Evolutionary conservation across 2,329 filamentous ascomycete genomes (phyloP).

Genomic region (Sporothrix brasiliensis): DNA sequence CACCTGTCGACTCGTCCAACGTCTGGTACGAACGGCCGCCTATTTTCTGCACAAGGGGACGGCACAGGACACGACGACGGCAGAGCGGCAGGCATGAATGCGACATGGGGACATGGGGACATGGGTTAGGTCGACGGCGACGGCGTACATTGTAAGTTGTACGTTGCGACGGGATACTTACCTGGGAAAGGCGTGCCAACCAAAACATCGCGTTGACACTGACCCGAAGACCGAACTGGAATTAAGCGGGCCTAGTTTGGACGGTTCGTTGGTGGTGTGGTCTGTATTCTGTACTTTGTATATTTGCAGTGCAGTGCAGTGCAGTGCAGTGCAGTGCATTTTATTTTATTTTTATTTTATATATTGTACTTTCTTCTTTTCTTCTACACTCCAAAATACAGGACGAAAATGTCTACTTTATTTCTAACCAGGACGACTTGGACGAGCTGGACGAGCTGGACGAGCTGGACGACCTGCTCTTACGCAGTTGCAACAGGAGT

Average conservation of each 20-base stretch:
- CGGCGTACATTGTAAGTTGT: too few relatives aligned
- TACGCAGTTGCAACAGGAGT: not conserved
- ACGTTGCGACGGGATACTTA: too few relatives aligned
- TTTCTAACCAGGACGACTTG: too few relatives aligned
- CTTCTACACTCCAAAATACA: too few relatives aligned
- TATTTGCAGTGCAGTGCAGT: too few relatives aligned
- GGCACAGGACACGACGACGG: constrained; percentile 4
- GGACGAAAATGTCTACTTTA: too few relatives aligned
- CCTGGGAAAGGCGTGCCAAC: not conserved
- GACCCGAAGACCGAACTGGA: not conserved
- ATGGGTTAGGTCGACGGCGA: too few relatives aligned
- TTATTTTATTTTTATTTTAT: not conserved
- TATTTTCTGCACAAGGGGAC: not conserved
- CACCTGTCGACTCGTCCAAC: not conserved
- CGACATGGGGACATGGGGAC: not conserved
- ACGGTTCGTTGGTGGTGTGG: not conserved
- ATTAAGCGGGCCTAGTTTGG: not conserved
- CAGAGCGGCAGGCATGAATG: not conserved
- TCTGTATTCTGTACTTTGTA: not conserved
- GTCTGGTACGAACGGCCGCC: not conserved
- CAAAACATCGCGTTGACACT: not conserved
- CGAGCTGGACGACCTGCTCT: too few relatives aligned
- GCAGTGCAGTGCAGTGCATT: too few relatives aligned
- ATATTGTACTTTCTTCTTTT: not conserved
- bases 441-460: too few relatives aligned